Conservation (phyloP, 164 flowering plant genomes). For the Santalum album region DNA sequence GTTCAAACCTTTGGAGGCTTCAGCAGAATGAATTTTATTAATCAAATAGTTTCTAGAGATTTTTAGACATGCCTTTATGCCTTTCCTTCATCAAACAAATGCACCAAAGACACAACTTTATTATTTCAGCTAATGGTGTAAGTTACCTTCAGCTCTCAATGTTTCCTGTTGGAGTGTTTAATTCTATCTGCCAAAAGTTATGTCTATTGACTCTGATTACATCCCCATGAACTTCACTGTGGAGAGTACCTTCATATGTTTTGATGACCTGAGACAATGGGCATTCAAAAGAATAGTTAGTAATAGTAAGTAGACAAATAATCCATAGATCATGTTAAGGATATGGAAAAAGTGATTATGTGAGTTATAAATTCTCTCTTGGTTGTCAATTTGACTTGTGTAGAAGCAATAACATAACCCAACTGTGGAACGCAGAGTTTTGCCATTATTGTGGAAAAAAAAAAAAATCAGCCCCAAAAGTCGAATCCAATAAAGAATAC, state of each 20-base stretch:
- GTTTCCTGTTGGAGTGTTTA: conserved; percentile 53
- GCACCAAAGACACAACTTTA: too few species aligned
- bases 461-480: conserved; percentile 49
- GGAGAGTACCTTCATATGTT: conserved; percentile 25
- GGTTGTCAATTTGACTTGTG: conserved; percentile 61
- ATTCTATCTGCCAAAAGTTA: conserved; percentile 51
- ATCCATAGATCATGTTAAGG: not conserved
- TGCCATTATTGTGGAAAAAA: conserved; percentile 50
- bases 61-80: too few species aligned
- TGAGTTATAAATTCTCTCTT: conserved; percentile 35
- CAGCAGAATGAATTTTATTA: too few species aligned
- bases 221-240: conserved; percentile 38
- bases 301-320: not conserved
- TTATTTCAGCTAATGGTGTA: too few species aligned
- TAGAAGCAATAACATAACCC: conserved; percentile 77
- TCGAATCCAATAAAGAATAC: conserved; percentile 50
- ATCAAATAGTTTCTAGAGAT: too few species aligned
- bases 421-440: conserved; percentile 54
- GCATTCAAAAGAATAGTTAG: not conserved
- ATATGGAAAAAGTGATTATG: conserved; percentile 27
- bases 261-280: conserved; percentile 43
- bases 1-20: too few species aligned
- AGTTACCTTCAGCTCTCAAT: conserved; percentile 84
- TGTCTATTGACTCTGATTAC: conserved; percentile 39
- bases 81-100: too few species aligned